Conservation (phyloP, 2,329 filamentous ascomycete genomes). For the Nakataea oryzae region DNA sequence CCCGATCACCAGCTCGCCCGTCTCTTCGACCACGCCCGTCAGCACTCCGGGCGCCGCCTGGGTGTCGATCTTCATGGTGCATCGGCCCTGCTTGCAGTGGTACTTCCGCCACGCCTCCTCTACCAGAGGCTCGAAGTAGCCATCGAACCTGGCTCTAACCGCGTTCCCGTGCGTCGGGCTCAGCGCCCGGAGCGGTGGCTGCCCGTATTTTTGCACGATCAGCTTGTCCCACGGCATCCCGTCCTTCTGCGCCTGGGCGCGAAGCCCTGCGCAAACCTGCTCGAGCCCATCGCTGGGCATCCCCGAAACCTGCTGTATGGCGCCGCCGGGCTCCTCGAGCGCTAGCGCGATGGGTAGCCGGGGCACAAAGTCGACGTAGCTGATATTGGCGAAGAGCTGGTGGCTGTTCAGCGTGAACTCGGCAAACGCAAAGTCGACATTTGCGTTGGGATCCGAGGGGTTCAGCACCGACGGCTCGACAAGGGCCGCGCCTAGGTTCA, state of each 20-base stretch:
- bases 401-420: constrained; percentile 49
- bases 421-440: constrained; percentile 44
- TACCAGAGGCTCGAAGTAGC: constrained; percentile 31
- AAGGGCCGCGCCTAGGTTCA: constrained; percentile 52
- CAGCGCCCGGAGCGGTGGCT: constrained; percentile 25
- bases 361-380: constrained; percentile 55
- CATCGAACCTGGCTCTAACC: constrained; percentile 30
- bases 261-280: constrained; percentile 40
- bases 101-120: constrained; percentile 31
- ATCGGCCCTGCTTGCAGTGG: constrained; percentile 9
- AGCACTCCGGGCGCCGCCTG: constrained; percentile 48
- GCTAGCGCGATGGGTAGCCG: constrained; percentile 43
- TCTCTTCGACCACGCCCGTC: constrained; percentile 32
- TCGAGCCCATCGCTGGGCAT: constrained; percentile 46
- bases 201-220: constrained; percentile 19
- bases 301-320: constrained; percentile 42
- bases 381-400: constrained; percentile 54
- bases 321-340: constrained; percentile 30
- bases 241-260: constrained; percentile 43
- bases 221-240: constrained; percentile 52
- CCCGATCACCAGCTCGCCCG: constrained; percentile 25
- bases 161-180: constrained; percentile 32
- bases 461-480: constrained; percentile 61
- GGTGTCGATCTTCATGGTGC: constrained; percentile 49
- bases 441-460: constrained; percentile 41